A percentile compares a stretch with the other conserved stretches of the same genome.
These are phyloP conservation scores for Hyphopichia pseudoburtonii DNA, from an alignment of 1,139 yeast species.

Conservation along the genomic window DNA sequence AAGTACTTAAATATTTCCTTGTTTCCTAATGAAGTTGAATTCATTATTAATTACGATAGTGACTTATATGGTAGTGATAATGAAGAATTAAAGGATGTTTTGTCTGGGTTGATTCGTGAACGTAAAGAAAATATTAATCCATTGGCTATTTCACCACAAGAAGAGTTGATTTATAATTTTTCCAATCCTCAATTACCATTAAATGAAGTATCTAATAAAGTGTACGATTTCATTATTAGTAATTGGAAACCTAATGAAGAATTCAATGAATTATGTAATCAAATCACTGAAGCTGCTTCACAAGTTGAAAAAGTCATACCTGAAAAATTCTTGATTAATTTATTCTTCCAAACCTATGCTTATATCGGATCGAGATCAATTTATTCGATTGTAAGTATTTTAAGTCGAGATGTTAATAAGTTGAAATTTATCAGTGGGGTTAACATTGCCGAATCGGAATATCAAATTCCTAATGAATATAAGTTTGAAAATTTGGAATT, in stretches of 20 bases:
- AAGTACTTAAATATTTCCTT: conserved; percentile 55
- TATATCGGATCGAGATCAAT: conserved; percentile 87
- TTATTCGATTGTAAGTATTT: conserved; percentile 77
- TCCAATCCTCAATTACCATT: conserved; percentile 39
- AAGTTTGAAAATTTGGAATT: conserved; percentile 40
- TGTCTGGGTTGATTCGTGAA: conserved; percentile 28
- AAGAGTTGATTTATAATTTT: conserved; percentile 38
- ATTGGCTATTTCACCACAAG: conserved; percentile 37
- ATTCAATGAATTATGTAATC: conserved; percentile 34
- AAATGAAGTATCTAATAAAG: conserved; percentile 35
- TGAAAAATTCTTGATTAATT: conserved; percentile 53
- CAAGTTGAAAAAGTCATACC: conserved; percentile 27
- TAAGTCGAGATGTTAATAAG: conserved; percentile 55
- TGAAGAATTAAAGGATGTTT: conserved; percentile 24
- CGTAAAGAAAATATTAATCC: conserved; percentile 24
- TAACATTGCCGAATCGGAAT: conserved; percentile 26
- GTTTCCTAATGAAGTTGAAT: conserved; percentile 27
- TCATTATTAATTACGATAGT: conserved; percentile 34
- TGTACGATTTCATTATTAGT: conserved; percentile 43
- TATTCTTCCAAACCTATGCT: conserved; percentile 71
- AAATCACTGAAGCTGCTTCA: conserved; percentile 23
- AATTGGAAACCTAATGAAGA: conserved; percentile 44
- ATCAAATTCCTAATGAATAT: conserved; percentile 30
- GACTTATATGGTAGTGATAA: conserved; percentile 33
- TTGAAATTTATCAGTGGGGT: conserved; percentile 46